Evolutionary conservation across 108 stramenopile species (phyloP), one percentile per base, ranked within the genome.

Genomic region (Skeletonema tropicum): DNA sequence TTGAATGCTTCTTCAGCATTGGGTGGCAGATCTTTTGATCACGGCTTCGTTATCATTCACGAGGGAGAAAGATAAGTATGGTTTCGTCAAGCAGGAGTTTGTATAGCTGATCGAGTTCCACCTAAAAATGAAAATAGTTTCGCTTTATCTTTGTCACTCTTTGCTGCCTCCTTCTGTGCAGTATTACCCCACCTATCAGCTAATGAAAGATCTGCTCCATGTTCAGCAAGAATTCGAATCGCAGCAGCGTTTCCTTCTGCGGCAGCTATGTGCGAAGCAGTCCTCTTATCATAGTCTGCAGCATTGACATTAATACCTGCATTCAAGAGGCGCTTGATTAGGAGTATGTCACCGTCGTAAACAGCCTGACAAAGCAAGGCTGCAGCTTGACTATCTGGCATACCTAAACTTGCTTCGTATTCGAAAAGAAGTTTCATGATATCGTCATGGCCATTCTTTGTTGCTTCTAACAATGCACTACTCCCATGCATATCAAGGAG

Each of bases 401-500:
- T 83, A 38, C 79, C 68, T 33, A 87, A 57, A 17, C 73, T 36
- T 17, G 84, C 86, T 12, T 77, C 86, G 49, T 71, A 19, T 30
- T 78, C 30, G 17, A 82, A 64, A 10, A 87, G 64, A 8, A 82
- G 38, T 5, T 77, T 72, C 69, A 83, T 77, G 23, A 73, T 73
- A 30, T 71, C 63, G 14, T 85, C 81, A 49, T 91, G 71, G 15
- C 90, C 90, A 70, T 85, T 88, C 57, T 83, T 86, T 12, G 71
- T 77, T 41, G 90, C 90, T 73, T 88, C 88, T 21, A 77, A 64
- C 39, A 91, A 67, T 4, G 90, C 88, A 31, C 80, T 76, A 9
- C 85, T 75, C 6, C 90, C 87, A 57, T 89, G 87, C 84, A 91
- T 84, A 62, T 91, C 90, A 26, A 66, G 66, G 46, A 86, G 25